Evolutionary conservation across 208 protist species (phyloP).

Genomic region (Trypanosoma rangeli): DNA sequence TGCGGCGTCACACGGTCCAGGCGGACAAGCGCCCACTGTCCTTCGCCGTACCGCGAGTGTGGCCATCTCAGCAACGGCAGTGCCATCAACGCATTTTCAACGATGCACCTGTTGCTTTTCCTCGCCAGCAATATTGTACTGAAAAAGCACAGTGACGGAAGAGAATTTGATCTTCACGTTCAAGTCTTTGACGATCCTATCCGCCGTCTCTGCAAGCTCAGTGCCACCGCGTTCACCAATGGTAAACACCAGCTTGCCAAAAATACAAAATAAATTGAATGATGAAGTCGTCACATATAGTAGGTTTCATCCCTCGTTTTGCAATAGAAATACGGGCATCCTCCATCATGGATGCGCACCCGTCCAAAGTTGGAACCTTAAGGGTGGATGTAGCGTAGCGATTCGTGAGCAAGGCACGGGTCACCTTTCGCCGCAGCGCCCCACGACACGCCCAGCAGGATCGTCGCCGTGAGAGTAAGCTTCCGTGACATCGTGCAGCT

Average conservation of each 20-base stretch:
- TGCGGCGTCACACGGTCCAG: slow-evolving; percentile 8
- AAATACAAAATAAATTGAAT: slow-evolving; percentile 24
- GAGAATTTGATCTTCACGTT: slow-evolving; percentile 25
- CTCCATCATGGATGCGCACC: slow-evolving; percentile 14
- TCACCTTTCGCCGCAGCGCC: slow-evolving; percentile 10
- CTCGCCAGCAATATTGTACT: neutral
- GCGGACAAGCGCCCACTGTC: slow-evolving; percentile 24
- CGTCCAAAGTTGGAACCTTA: slow-evolving; percentile 28
- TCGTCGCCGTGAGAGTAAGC: neutral
- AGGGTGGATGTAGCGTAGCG: slow-evolving; percentile 17
- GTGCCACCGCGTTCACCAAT: neutral
- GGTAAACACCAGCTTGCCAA: slow-evolving; percentile 18
- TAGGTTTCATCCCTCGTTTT: slow-evolving; percentile 15
- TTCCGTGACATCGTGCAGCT: slow-evolving; percentile 4
- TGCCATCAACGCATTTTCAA: slow-evolving; percentile 18
- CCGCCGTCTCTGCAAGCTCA: neutral
- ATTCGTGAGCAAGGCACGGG: slow-evolving; percentile 20
- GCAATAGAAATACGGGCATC: slow-evolving; percentile 2
- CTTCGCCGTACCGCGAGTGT: neutral
- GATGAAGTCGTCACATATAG: slow-evolving; percentile 11
- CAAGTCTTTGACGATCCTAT: slow-evolving; percentile 19
- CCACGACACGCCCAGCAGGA: neutral
- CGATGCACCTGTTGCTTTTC: slow-evolving; percentile 12
- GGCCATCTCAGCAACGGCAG: neutral
- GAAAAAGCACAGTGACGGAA: slow-evolving; percentile 4